Percentiles rank a stretch among this genome's conserved stretches.
Conservation (phyloP, 176 grass and related monocot species). For the bread wheat (Triticum aestivum) region IWGSC_CS_RefSeq_v2.1 NC_057809.1:69960877-69961376, state of each 20-base stretch:
- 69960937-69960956: slow-evolving; percentile 71
- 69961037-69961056: slow-evolving; percentile 88
- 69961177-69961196: not conserved
- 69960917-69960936: slow-evolving; percentile 19
- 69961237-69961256: not conserved
- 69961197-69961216: not conserved
- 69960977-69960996: slow-evolving; percentile 72
- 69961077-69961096: slow-evolving; percentile 80
- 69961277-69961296: not conserved
- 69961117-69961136: slow-evolving; percentile 52
- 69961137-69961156: slow-evolving; percentile 16
- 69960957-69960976: slow-evolving; percentile 83
- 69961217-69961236: not conserved
- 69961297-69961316: not conserved
- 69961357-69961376: not conserved
- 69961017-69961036: slow-evolving; percentile 80
- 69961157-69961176: not conserved
- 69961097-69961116: slow-evolving; percentile 91
- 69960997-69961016: slow-evolving; percentile 81
- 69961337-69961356: not conserved
- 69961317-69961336: not conserved
- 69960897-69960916: not conserved
- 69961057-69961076: slow-evolving; percentile 69
- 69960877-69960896: not conserved
- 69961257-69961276: not conserved